These are phyloP conservation scores for Phoenix dactylifera DNA, from an alignment of 176 grass and related monocot genomes.

Conservation along the genomic window DNA sequence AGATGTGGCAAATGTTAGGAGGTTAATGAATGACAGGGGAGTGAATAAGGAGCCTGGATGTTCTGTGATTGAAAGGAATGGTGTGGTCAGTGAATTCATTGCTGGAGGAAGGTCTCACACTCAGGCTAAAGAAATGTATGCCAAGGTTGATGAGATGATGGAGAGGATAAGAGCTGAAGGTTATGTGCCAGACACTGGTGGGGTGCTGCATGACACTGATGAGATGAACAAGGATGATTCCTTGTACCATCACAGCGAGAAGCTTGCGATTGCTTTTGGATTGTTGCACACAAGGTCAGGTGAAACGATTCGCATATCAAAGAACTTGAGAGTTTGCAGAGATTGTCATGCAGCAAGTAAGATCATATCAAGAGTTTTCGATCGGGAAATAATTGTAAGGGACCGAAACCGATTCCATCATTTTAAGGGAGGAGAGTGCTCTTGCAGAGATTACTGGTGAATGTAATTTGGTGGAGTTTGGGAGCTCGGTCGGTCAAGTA, in stretches of 20 bases:
- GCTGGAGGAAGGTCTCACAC: conserved; percentile 45
- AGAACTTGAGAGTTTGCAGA: conserved; percentile 62
- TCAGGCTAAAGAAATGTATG: conserved; percentile 38
- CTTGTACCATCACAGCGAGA: conserved; percentile 74
- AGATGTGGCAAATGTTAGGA: conserved; percentile 45
- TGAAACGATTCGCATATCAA: conserved; percentile 40
- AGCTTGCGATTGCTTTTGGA: conserved; percentile 76
- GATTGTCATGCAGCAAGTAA: conserved; percentile 64
- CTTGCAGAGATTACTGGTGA: conserved; percentile 85
- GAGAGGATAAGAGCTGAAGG: conserved; percentile 43
- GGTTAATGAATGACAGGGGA: conserved; percentile 47
- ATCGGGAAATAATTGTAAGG: conserved; percentile 58
- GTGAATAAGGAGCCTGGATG: conserved; percentile 63
- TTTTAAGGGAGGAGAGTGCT: conserved; percentile 62
- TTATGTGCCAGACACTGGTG: conserved; percentile 30
- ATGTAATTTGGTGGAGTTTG: not conserved
- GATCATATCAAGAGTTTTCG: conserved; percentile 48
- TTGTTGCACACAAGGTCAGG: conserved; percentile 35
- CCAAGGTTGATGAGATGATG: conserved; percentile 54
- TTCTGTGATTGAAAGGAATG: conserved; percentile 49
- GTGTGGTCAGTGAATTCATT: conserved; percentile 43
- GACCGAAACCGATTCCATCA: conserved; percentile 78
- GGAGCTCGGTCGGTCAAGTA: too few relatives aligned
- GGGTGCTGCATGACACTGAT: conserved; percentile 37
- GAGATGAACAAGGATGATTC: conserved; percentile 42